These are phyloP conservation scores for Chamaecrista fasciculata DNA, from an alignment of 306 rosid genomes.

Conservation along the genomic window DNA sequence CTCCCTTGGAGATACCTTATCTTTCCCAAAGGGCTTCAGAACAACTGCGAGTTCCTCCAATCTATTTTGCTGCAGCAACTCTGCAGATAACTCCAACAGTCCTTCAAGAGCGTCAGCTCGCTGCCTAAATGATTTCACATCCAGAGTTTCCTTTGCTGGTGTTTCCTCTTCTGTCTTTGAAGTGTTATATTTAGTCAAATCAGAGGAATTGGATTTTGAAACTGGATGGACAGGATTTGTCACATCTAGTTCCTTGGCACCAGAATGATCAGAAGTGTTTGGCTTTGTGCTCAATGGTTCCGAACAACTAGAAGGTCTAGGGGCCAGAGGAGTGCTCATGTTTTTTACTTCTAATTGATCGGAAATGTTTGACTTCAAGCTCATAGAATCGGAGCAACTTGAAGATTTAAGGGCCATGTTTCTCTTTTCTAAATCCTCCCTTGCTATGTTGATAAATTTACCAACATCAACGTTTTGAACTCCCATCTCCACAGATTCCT, in stretches of 20 bases:
- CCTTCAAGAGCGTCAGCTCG: conserved; percentile 99
- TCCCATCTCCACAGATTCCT: conserved; percentile 85
- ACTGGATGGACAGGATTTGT: conserved; percentile 36
- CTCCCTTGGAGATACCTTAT: conserved; percentile 95
- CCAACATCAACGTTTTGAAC: conserved; percentile 85
- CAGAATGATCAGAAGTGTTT: conserved; percentile 44
- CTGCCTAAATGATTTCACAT: conserved; percentile 87
- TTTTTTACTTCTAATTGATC: conserved; percentile 60
- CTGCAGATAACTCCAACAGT: conserved; percentile 92
- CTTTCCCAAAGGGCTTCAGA: conserved; percentile 92
- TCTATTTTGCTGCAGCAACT: conserved; percentile 78
- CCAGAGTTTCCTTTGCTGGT: conserved; percentile 64
- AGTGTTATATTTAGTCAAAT: conserved; percentile 40
- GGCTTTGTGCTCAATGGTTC: conserved; percentile 52
- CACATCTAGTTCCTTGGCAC: conserved; percentile 46
- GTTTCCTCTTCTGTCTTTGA: conserved; percentile 59
- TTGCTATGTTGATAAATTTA: conserved; percentile 60
- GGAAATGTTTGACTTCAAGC: conserved; percentile 42
- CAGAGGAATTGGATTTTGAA: conserved; percentile 51
- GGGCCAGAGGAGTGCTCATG: conserved; percentile 29
- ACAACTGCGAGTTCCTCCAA: conserved; percentile 92
- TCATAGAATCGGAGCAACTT: conserved; percentile 49
- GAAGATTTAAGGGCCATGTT: conserved; percentile 48
- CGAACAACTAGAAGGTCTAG: conserved; percentile 46
- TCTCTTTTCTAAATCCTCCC: conserved; percentile 75